phyloP scores from a whole-genome alignment of 352 stramenopile species.

The Phytophthora foliorum region DNA sequence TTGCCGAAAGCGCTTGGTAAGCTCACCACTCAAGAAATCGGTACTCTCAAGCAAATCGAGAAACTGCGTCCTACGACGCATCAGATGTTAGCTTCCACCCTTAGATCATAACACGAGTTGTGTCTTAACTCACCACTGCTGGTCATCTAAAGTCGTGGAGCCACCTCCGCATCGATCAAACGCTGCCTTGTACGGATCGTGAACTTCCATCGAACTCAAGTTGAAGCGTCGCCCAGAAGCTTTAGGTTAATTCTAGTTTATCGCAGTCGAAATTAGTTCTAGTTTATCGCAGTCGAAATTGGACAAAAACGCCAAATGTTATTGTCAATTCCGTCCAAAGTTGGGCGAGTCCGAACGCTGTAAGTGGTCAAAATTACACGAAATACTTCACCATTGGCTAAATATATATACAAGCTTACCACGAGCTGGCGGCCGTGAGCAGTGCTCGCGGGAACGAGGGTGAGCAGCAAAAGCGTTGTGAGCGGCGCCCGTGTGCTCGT shows the following conservation, averaged over 20 bases:
- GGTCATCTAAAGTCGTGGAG: background rate
- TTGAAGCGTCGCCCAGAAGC: slow-evolving; percentile 56
- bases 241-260: too few species aligned
- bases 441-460: too few species aligned
- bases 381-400: too few species aligned
- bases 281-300: too few species aligned
- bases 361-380: too few species aligned
- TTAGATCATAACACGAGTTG: background rate
- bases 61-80: slow-evolving; percentile 8
- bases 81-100: background rate
- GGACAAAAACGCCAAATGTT: too few species aligned
- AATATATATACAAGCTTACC: too few species aligned
- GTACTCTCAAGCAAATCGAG: slow-evolving; percentile 9
- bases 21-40: slow-evolving; percentile 11
- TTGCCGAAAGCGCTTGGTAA: slow-evolving; percentile 12
- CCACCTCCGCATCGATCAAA: slow-evolving; percentile 18
- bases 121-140: slow-evolving; percentile 1
- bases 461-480: too few species aligned
- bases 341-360: too few species aligned
- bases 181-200: slow-evolving; percentile 14
- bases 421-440: too few species aligned
- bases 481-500: slow-evolving; percentile 82
- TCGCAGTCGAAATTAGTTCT: too few species aligned
- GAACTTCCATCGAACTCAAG: background rate
- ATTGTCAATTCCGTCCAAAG: too few species aligned